A percentile compares a stretch with the other conserved stretches of the same genome.
phyloP scores from a whole-genome alignment of 108 stramenopile species.

The Cyclotella baltica region DNA sequence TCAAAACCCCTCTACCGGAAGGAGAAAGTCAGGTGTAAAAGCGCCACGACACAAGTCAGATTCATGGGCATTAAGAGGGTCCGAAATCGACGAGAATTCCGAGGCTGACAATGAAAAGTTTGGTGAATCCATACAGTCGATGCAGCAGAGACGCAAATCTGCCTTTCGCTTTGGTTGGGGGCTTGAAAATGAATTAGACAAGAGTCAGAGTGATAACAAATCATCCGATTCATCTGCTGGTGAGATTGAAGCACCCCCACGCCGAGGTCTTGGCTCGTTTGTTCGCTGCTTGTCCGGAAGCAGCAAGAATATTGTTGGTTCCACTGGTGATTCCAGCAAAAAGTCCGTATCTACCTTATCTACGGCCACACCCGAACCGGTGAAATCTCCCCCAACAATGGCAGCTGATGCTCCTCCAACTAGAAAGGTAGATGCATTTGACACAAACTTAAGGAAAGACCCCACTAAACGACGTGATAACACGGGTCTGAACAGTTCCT shows the following conservation, averaged over 20 bases:
- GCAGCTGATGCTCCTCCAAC: neutral
- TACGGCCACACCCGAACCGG: neutral
- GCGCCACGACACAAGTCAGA: slow-evolving; percentile 5
- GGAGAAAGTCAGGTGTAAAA: neutral
- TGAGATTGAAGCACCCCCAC: neutral
- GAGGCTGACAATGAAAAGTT: neutral
- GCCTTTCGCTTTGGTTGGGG: neutral
- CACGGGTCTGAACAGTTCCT: neutral
- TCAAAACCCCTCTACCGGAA: neutral
- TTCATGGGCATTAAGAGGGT: slow-evolving; percentile 9
- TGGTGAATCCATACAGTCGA: neutral
- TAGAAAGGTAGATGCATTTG: too few species aligned
- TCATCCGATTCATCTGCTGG: neutral
- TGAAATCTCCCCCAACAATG: neutral
- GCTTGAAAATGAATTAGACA: neutral
- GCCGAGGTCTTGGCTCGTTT: neutral
- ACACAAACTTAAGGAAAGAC: neutral
- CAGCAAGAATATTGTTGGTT: neutral
- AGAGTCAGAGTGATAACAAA: neutral
- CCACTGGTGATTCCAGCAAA: neutral
- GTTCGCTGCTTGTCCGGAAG: neutral
- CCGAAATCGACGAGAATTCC: neutral
- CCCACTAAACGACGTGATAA: neutral
- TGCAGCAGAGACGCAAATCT: neutral
- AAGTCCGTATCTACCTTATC: too few species aligned